phyloP scores from a whole-genome alignment of 441 rosid species.

The Arabidopsis hybrid region DNA sequence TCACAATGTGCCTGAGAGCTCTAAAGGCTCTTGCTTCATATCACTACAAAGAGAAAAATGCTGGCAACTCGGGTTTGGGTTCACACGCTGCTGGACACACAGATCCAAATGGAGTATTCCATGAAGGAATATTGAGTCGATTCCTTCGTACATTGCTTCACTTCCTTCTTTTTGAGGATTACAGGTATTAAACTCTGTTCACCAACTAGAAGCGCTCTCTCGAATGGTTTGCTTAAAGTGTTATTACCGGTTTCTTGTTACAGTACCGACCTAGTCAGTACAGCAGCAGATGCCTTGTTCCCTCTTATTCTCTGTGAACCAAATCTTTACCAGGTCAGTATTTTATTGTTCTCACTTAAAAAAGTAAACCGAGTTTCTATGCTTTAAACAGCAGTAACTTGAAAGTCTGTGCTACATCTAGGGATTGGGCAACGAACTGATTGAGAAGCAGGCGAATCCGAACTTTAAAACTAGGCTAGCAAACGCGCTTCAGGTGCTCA shows the following conservation, averaged over 20 bases:
- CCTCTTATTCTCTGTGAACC: conserved; percentile 96
- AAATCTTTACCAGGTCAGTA: conserved; percentile 79
- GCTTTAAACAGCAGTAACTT: conserved; percentile 17
- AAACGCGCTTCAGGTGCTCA: conserved; percentile 76
- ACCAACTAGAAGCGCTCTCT: conserved; percentile 14
- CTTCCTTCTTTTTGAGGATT: conserved; percentile 91
- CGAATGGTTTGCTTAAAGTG: not conserved
- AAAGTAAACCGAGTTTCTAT: not conserved
- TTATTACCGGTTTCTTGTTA: conserved; percentile 23
- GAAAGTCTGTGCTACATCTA: conserved; percentile 32
- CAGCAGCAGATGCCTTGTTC: conserved; percentile 97
- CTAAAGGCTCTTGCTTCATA: conserved; percentile 89
- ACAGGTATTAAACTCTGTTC: conserved; percentile 61
- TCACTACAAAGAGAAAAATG: conserved; percentile 79
- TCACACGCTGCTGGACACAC: conserved; percentile 61
- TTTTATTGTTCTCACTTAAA: not conserved
- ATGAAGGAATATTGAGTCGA: conserved; percentile 76
- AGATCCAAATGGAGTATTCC: conserved; percentile 65
- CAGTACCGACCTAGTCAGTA: conserved; percentile 87
- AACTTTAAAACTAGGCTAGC: conserved; percentile 70
- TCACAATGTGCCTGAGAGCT: conserved; percentile 91
- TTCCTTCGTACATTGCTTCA: conserved; percentile 81
- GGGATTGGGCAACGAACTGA: conserved; percentile 81
- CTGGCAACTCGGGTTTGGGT: conserved; percentile 77
- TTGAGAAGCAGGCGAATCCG: conserved; percentile 74